A percentile compares a stretch with the other conserved stretches of the same genome.
phyloP scores from a whole-genome alignment of 1,284 basidiomycete species.

The Golubevia pallescens region DNA sequence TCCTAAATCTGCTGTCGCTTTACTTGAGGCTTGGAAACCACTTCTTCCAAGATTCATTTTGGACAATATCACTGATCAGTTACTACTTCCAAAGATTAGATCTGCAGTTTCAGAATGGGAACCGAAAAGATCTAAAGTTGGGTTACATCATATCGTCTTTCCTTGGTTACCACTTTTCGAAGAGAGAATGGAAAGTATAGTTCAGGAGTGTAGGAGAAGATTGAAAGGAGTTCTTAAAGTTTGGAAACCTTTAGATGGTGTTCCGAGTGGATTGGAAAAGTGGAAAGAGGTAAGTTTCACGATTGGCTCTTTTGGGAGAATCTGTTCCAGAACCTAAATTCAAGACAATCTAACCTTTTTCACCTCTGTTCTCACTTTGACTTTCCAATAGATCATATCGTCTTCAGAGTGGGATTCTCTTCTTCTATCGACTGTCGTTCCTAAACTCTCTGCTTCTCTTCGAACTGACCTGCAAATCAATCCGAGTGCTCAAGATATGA shows the following conservation, averaged over 20 bases:
- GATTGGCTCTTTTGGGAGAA: too few relatives aligned
- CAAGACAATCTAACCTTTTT: too few relatives aligned
- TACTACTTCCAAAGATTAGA: constrained; percentile 87
- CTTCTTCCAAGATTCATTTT: constrained; percentile 87
- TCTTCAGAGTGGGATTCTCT: constrained; percentile 94
- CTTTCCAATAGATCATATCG: too few relatives aligned
- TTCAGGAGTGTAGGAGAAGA: constrained; percentile 84
- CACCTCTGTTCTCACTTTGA: too few relatives aligned
- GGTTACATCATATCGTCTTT: constrained; percentile 81
- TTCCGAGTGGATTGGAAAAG: constrained; percentile 18
- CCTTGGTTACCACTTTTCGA: constrained; percentile 92
- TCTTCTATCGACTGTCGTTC: constrained; percentile 85
- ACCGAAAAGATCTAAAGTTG: constrained; percentile 19
- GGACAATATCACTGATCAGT: constrained; percentile 94
- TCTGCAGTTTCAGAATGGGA: constrained; percentile 80
- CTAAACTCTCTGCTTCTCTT: constrained; percentile 80
- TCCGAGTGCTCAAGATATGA: constrained; percentile 77
- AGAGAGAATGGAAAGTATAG: constrained; percentile 75
- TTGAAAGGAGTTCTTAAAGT: constrained; percentile 77
- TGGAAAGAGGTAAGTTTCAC: constrained; percentile 31
- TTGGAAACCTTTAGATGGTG: constrained; percentile 69
- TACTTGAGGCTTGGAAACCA: constrained; percentile 86
- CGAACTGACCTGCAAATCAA: constrained; percentile 85
- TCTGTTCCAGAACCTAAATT: too few relatives aligned
- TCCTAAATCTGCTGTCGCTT: constrained; percentile 76